Conservation (phyloP, 2,329 filamentous ascomycete genomes). For the Elsinoe australis region DNA sequence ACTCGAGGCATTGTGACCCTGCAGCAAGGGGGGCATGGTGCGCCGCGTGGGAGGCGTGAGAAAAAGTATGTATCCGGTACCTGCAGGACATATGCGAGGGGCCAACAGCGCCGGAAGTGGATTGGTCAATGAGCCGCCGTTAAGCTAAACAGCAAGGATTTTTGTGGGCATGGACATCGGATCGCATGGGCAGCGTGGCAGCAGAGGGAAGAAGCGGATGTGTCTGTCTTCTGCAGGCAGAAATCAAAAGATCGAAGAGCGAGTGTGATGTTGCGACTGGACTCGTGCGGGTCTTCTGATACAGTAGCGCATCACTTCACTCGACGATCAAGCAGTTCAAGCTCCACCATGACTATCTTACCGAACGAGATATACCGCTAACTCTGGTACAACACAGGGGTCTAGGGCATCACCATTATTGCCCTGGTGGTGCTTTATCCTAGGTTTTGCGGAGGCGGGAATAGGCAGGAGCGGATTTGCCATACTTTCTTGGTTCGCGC, state of each 20-base stretch:
- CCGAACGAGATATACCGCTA: no score
- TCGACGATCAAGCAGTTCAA: not conserved
- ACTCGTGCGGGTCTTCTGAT: not conserved
- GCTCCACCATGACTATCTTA: no score
- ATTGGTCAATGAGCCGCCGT: conserved; percentile 8
- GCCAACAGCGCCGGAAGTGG: not conserved
- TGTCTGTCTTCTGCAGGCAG: not conserved
- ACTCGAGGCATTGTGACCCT: not conserved
- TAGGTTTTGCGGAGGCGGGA: no score
- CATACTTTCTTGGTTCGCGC: not conserved
- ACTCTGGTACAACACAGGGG: no score
- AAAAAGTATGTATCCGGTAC: conserved; percentile 7
- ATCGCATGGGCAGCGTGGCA: no score
- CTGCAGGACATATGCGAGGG: conserved; percentile 10
- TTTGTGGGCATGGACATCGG: no score
- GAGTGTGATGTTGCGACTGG: not conserved
- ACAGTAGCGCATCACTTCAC: not conserved
- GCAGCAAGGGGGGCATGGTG: conserved; percentile 16
- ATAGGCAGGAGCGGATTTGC: no score
- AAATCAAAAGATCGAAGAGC: not conserved
- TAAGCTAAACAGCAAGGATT: conserved; percentile 2
- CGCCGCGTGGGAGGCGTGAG: not conserved
- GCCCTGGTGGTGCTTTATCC: no score
- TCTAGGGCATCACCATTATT: no score
- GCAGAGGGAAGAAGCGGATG: not conserved